phyloP scores from a whole-genome alignment of 78 protist genomes.

The Bodo saltans region DNA sequence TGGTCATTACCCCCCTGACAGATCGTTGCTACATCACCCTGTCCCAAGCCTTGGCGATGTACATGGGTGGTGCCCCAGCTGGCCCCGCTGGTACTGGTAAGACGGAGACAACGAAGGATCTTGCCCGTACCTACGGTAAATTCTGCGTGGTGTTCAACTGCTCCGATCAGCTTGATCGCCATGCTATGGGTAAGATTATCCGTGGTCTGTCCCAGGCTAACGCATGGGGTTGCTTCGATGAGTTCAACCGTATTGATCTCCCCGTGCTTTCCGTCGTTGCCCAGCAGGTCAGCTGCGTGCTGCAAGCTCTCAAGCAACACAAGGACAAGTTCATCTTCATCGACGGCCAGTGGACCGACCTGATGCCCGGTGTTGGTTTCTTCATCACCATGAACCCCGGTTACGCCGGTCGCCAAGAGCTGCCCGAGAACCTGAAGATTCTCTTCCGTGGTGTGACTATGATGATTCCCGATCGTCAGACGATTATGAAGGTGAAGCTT shows the following conservation, averaged over 20 bases:
- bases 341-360: conserved; percentile 44
- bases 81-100: conserved; percentile 95
- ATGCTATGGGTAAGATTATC: conserved; percentile 66
- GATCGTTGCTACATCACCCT: conserved; percentile 85
- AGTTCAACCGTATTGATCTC: conserved; percentile 87
- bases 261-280: conserved; percentile 78
- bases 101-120: conserved; percentile 89
- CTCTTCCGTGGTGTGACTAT: conserved; percentile 79
- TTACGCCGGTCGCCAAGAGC: conserved; percentile 89
- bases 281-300: conserved; percentile 68
- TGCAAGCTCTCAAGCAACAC: conserved; percentile 57
- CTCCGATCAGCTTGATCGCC: conserved; percentile 74
- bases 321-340: conserved; percentile 52
- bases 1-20: conserved; percentile 86
- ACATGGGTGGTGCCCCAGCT: conserved; percentile 84
- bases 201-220: conserved; percentile 82
- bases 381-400: conserved; percentile 93
- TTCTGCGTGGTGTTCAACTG: conserved; percentile 77
- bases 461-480: conserved; percentile 86
- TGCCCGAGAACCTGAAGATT: conserved; percentile 89
- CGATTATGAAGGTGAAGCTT: conserved; percentile 76
- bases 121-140: conserved; percentile 71
- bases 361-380: conserved; percentile 52
- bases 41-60: conserved; percentile 55
- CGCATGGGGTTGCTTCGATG: conserved; percentile 91